A percentile compares a stretch with the other conserved stretches of the same genome.
phyloP scores from a whole-genome alignment of 2,329 filamentous ascomycete species.

The Trichoderma sp. region DNA sequence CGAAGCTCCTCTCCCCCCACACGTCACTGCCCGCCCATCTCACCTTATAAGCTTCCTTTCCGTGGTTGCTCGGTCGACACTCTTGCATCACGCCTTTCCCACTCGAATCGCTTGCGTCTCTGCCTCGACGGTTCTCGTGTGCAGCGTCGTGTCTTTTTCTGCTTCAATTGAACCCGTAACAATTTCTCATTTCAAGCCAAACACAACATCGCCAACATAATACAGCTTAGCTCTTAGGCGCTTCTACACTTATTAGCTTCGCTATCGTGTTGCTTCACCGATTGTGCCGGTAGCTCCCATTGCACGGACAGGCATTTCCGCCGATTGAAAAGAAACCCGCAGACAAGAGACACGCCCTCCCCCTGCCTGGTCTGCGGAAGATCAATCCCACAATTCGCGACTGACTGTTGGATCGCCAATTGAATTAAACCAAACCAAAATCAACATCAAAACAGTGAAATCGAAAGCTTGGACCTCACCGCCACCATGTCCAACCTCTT shows the following conservation, averaged over 20 bases:
- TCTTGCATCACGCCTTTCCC: constrained; percentile 4
- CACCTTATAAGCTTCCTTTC: constrained; percentile 6
- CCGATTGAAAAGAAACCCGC: background rate
- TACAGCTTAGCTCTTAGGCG: background rate
- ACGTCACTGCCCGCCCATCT: constrained; percentile 1
- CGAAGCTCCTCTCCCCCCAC: background rate
- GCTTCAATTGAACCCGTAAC: background rate
- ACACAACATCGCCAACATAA: background rate
- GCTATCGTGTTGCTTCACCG: background rate
- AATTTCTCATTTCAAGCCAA: background rate
- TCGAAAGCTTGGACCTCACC: background rate
- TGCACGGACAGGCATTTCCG: background rate
- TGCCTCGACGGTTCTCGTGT: background rate
- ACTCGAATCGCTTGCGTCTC: background rate
- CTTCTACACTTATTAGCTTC: background rate
- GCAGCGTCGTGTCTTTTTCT: background rate
- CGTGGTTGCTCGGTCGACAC: constrained; percentile 18
- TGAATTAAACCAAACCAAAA: background rate
- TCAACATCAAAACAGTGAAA: background rate
- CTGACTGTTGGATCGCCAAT: background rate
- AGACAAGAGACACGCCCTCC: background rate
- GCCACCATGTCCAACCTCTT: constrained; percentile 38
- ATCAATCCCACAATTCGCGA: background rate
- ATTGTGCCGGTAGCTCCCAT: background rate
- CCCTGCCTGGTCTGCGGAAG: background rate